A percentile compares a stretch with the other conserved stretches of the same genome.
These are phyloP conservation scores for Neurospora pannonica DNA, from an alignment of 495 filamentous ascomycete genomes.

Conservation along the genomic window DNA sequence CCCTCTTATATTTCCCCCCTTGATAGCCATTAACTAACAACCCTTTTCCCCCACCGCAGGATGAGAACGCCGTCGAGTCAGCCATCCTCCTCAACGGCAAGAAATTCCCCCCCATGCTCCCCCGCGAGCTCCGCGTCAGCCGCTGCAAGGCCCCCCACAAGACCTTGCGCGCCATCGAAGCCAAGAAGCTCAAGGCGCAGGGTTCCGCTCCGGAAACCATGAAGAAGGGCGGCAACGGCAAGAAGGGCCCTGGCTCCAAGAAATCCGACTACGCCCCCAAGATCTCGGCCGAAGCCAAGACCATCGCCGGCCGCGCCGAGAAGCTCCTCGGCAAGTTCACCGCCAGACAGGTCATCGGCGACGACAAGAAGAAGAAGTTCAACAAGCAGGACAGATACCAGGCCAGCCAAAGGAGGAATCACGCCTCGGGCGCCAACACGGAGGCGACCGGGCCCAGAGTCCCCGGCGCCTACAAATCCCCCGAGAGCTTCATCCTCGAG, in stretches of 20 bases:
- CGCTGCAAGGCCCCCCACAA: constrained; percentile 72
- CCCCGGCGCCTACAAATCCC: constrained; percentile 27
- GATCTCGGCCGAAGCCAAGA: constrained; percentile 54
- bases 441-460: constrained; percentile 9
- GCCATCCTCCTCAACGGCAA: constrained; percentile 80
- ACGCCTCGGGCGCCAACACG: not conserved
- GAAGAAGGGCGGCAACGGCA: constrained; percentile 10
- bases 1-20: not conserved
- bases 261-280: constrained; percentile 52
- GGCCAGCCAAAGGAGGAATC: constrained; percentile 6
- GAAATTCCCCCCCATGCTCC: constrained; percentile 86
- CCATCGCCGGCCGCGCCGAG: constrained; percentile 65
- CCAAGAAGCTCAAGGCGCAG: constrained; percentile 11
- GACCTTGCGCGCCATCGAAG: constrained; percentile 44
- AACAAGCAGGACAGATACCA: constrained; percentile 15
- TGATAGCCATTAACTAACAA: not conserved
- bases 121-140: constrained; percentile 74
- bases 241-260: constrained; percentile 12
- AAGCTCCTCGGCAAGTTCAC: constrained; percentile 78
- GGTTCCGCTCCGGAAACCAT: not conserved
- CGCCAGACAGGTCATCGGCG: constrained; percentile 46
- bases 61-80: constrained; percentile 76
- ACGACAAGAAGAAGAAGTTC: constrained; percentile 20
- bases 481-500: constrained; percentile 77
- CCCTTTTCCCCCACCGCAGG: constrained; percentile 31